Base-by-base conservation (phyloP, 768 basidiomycete species). In the Saitozyma podzolica region DNA sequence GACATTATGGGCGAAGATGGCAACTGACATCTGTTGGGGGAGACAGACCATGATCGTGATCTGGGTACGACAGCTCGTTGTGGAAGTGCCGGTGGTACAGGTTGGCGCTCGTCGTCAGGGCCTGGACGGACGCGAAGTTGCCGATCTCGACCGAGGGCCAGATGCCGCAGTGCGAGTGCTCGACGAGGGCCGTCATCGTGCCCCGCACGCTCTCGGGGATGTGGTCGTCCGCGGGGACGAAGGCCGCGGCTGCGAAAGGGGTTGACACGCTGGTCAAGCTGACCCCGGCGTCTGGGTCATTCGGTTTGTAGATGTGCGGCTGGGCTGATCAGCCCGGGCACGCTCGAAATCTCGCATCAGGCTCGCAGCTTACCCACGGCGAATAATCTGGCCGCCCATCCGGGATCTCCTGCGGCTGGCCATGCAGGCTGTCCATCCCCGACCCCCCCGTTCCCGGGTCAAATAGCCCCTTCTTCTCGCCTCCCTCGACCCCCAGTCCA, bases 1-100 rank as follows among this genome's bases (percentile, higher is more conserved):
- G 50, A 71, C 77, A 58, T 78, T 73, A 29, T 54, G 29, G 37
- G 70, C 74, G 53, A 73, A 69, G 40, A 74, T 58, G 61, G 5
- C 5, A 29, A 2, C 29, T 29, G 29, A 29, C 29, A 29, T 29
- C 2, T 29, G 29, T 29, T 29, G 29, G 2, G 5, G 29, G n/a
- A n/a, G n/a, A 2, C 29, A 29, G 29, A 29, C 29, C 29, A 29
- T 29, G 5, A 29, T 5, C 2, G 29, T 29, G 29, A 29, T 29
- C 29, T 29, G 2, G 5, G 29, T 29, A 29, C 29, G 29, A 29
- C 39, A 55, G 50, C 60, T 47, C 56, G 29, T 47, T 49, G 8
- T 54, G 54, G 42, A 62, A 62, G 41, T 62, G 54, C 29, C 54
- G 42, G n/a, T 55, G 60, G 42, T 62, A 55, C 16, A 62, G 54